phyloP scores from a whole-genome alignment of 2,329 filamentous ascomycete species.

The Rhinocladiella similis region DNA sequence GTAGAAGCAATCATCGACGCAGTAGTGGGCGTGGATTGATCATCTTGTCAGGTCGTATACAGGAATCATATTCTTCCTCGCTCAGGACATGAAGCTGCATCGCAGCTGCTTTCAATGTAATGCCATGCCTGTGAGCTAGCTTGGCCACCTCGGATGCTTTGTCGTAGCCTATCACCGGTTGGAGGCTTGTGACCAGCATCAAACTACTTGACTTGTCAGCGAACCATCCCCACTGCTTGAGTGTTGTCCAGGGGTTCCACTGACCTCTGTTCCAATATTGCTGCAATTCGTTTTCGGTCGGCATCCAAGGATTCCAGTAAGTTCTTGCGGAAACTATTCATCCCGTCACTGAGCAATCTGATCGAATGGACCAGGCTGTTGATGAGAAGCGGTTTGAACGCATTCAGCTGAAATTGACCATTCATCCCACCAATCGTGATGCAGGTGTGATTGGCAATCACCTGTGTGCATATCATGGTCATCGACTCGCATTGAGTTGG shows the following conservation, averaged over 20 bases:
- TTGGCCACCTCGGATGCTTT: conserved; percentile 97
- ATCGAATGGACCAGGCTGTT: conserved; percentile 91
- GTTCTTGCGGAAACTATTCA: conserved; percentile 94
- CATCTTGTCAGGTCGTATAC: conserved; percentile 95
- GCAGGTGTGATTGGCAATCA: conserved; percentile 95
- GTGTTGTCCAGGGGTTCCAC: no score
- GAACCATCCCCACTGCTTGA: no score
- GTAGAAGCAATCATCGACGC: no score
- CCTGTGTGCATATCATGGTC: conserved; percentile 96
- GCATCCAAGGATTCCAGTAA: conserved; percentile 83
- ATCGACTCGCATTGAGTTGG: conserved; percentile 96
- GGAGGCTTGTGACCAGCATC: conserved; percentile 97
- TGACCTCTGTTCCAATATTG: conserved; percentile 92
- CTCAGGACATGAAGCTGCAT: conserved; percentile 89
- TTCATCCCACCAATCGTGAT: conserved; percentile 94
- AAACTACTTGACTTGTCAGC: conserved; percentile 56
- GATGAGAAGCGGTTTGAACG: conserved; percentile 97
- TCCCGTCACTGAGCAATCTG: conserved; percentile 83
- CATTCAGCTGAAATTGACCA: conserved; percentile 97
- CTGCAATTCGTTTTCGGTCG: conserved; percentile 87
- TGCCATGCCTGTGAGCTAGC: conserved; percentile 97
- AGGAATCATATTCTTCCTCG: conserved; percentile 82
- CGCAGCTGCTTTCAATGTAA: conserved; percentile 89
- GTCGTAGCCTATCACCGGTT: conserved; percentile 96
- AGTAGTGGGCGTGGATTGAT: conserved; percentile 64